phyloP scores from a whole-genome alignment of 2,329 filamentous ascomycete species.

The Orbilia quercus region DNA sequence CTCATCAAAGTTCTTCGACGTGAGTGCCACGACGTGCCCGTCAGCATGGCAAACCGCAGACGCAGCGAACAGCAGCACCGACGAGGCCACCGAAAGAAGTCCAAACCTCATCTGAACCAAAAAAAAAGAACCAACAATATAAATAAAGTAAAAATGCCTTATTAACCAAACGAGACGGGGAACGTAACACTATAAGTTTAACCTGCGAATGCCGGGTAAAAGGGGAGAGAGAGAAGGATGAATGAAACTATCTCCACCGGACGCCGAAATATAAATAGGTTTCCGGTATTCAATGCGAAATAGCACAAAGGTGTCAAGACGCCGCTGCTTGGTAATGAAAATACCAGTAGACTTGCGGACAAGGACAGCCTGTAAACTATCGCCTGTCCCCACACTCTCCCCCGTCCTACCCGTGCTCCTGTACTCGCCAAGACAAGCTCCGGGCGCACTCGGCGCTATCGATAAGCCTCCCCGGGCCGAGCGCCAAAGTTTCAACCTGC shows the following conservation, averaged over 20 bases:
- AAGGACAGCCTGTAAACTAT: conserved; percentile 30
- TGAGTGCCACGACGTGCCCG: conserved; percentile 88
- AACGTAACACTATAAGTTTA: neutral
- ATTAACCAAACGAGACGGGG: neutral
- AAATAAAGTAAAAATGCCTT: conserved; percentile 15
- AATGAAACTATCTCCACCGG: neutral
- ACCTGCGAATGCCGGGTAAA: conserved; percentile 1
- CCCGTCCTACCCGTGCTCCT: neutral
- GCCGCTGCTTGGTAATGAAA: conserved; percentile 37
- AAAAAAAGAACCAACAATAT: conserved; percentile 14
- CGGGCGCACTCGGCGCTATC: conserved; percentile 17
- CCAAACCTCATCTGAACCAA: conserved; percentile 34
- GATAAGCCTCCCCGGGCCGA: conserved; percentile 23
- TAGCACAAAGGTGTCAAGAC: conserved; percentile 43
- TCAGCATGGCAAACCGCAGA: conserved; percentile 69
- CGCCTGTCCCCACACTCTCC: too few relatives aligned
- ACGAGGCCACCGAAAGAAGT: conserved; percentile 30
- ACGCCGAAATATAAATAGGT: conserved; percentile 9
- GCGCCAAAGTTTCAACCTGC: conserved; percentile 16
- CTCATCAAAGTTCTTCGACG: conserved; percentile 89
- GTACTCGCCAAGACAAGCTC: neutral
- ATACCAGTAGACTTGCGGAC: neutral
- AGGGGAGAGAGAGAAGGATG: neutral
- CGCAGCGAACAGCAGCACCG: conserved; percentile 57
- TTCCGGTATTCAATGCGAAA: neutral